These are phyloP conservation scores for Castanea mollissima DNA, from an alignment of 306 rosid genomes.

Conservation along the genomic window DNA sequence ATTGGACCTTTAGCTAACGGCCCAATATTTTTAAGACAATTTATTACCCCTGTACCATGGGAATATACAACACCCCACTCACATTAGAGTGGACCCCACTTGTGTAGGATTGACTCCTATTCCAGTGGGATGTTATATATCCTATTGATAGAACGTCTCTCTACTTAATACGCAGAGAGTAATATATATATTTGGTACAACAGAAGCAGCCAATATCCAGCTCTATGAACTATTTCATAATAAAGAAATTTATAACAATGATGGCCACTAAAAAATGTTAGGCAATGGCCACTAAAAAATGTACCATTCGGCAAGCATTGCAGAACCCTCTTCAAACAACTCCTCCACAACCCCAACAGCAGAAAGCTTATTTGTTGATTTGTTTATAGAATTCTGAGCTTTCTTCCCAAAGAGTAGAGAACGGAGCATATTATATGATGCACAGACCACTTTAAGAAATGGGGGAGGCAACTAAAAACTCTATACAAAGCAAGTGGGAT, in stretches of 20 bases:
- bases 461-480: neutral
- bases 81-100: too few species aligned
- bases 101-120: too few species aligned
- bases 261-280: neutral
- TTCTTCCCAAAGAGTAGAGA: conserved; percentile 78
- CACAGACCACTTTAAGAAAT: too few species aligned
- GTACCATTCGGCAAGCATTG: conserved; percentile 95
- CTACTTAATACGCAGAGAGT: too few species aligned
- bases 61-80: too few species aligned
- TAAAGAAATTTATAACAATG: neutral
- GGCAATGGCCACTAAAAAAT: neutral
- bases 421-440: conserved; percentile 42
- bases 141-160: too few species aligned
- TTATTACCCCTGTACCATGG: too few species aligned
- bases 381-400: conserved; percentile 53
- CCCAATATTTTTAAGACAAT: too few species aligned
- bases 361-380: conserved; percentile 77
- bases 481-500: conserved; percentile 29
- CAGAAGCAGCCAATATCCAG: conserved; percentile 16
- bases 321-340: conserved; percentile 98
- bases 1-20: too few species aligned
- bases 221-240: neutral
- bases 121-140: too few species aligned
- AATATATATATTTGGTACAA: neutral
- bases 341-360: conserved; percentile 96